phyloP scores from a whole-genome alignment of 352 stramenopile species.

The Phytophthora meadii region DNA sequence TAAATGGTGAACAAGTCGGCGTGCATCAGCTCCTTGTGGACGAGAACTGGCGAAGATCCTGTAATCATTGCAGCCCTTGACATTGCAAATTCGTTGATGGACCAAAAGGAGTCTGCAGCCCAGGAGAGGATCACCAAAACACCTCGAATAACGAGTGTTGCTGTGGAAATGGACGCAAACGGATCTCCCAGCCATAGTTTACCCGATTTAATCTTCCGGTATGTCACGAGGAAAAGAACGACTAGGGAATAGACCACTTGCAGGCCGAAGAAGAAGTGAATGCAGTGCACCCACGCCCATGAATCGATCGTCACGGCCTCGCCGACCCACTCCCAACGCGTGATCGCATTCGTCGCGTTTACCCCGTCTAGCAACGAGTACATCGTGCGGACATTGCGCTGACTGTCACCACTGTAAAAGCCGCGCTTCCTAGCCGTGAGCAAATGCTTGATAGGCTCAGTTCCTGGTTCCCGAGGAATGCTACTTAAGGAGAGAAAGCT shows the following conservation, averaged over 20 bases:
- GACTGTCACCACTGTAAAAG: slow-evolving; percentile 38
- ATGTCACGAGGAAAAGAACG: slow-evolving; percentile 33
- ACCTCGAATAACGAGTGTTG: slow-evolving; percentile 24
- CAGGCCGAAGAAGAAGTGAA: slow-evolving; percentile 44
- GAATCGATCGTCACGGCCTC: slow-evolving; percentile 30
- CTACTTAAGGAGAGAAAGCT: slow-evolving; percentile 26
- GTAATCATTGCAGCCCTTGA: slow-evolving; percentile 18
- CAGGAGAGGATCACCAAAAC: slow-evolving; percentile 38
- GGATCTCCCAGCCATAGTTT: slow-evolving; percentile 52
- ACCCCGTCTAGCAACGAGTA: slow-evolving; percentile 19
- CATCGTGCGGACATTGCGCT: slow-evolving; percentile 36
- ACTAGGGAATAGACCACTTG: slow-evolving; percentile 36
- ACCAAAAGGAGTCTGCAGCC: slow-evolving; percentile 39
- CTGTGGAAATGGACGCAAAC: slow-evolving; percentile 40
- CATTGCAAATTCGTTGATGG: slow-evolving; percentile 40
- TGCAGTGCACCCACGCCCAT: slow-evolving; percentile 46
- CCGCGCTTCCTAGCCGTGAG: slow-evolving; percentile 33
- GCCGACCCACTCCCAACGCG: slow-evolving; percentile 21
- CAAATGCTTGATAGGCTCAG: slow-evolving; percentile 35
- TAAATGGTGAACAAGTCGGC: slow-evolving; percentile 35
- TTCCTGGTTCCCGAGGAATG: slow-evolving; percentile 9
- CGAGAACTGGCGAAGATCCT: slow-evolving; percentile 5
- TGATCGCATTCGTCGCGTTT: slow-evolving; percentile 13
- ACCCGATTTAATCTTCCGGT: slow-evolving; percentile 33
- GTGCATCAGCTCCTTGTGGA: slow-evolving; percentile 38